These are phyloP conservation scores for Claviceps cyperi DNA, from an alignment of 2,329 filamentous ascomycete genomes.

Conservation along the genomic window DNA sequence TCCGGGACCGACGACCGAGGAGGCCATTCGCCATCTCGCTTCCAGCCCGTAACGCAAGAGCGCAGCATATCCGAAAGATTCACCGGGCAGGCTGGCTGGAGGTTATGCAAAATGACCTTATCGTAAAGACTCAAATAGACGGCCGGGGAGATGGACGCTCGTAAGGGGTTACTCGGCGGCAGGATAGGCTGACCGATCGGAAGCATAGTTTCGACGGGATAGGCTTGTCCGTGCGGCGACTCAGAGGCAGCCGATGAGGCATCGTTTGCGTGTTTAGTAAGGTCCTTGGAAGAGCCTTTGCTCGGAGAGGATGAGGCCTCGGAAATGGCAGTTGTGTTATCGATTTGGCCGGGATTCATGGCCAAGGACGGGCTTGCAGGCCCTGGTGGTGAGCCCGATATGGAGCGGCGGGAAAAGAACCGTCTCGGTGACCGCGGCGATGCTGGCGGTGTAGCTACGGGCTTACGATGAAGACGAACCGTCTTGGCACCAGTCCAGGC, in stretches of 20 bases:
- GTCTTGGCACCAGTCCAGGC: conserved; percentile 70
- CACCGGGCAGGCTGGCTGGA: conserved; percentile 76
- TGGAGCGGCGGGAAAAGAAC: conserved; percentile 34
- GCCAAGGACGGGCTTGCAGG: conserved; percentile 13
- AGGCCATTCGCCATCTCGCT: conserved; percentile 86
- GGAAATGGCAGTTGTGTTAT: conserved; percentile 24
- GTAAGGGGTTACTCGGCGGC: conserved; percentile 59
- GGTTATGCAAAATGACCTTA: conserved; percentile 67
- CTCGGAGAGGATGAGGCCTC: conserved; percentile 29
- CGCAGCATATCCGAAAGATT: conserved; percentile 71
- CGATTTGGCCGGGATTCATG: conserved; percentile 14
- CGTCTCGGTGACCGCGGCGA: conserved; percentile 33
- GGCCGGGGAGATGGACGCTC: conserved; percentile 57
- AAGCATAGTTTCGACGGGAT: conserved; percentile 47
- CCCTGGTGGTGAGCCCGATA: conserved; percentile 24
- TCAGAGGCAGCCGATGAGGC: conserved; percentile 18
- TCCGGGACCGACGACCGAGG: conserved; percentile 33
- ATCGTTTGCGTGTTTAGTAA: conserved; percentile 18
- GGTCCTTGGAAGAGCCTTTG: conserved; percentile 21
- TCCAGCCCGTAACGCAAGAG: conserved; percentile 81
- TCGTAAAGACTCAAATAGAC: conserved; percentile 76
- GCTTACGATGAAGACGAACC: conserved; percentile 37
- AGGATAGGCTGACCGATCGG: conserved; percentile 63
- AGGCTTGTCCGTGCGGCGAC: conserved; percentile 12
- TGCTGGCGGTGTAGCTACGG: conserved; percentile 24